Conservation (phyloP, 2,329 filamentous ascomycete genomes). For the Diaporthe helianthi region DNA sequence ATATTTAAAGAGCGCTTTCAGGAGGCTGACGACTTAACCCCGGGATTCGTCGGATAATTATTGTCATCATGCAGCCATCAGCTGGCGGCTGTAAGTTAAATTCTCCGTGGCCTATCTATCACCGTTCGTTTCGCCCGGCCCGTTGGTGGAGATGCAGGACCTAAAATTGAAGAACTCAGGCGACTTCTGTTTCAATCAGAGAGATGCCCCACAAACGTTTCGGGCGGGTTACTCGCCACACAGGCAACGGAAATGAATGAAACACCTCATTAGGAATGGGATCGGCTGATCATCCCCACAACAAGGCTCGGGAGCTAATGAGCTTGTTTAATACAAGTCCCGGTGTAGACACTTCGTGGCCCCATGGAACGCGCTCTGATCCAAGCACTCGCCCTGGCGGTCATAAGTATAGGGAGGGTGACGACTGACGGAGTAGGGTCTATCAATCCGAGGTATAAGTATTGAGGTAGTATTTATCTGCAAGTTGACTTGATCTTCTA, state of each 20-base stretch:
- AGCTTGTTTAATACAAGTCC: constrained; percentile 18
- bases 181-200: constrained; percentile 1
- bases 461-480: too few relatives aligned
- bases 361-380: constrained; percentile 3
- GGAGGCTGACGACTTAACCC: background rate
- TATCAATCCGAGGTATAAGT: background rate
- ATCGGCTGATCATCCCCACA: constrained; percentile 12
- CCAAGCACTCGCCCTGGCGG: background rate
- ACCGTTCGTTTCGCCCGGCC: constrained; percentile 7
- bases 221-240: constrained; percentile 11
- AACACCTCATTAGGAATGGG: constrained; percentile 4
- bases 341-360: constrained; percentile 8
- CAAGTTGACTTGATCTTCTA: background rate
- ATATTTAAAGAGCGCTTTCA: too few relatives aligned
- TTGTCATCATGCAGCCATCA: background rate
- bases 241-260: constrained; percentile 3
- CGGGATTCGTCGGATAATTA: constrained; percentile 5
- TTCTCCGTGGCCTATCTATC: constrained; percentile 10
- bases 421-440: constrained; percentile 1
- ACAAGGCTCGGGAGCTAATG: constrained; percentile 13
- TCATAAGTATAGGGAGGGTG: background rate
- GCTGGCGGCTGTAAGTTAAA: background rate
- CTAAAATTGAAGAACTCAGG: background rate
- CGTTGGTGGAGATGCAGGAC: constrained; percentile 1
- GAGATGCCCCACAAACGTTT: constrained; percentile 10